Percentiles rank a stretch among this genome's conserved stretches.
phyloP scores from a whole-genome alignment of 176 grass and related monocot genomes.

The Poa pratensis region DNA sequence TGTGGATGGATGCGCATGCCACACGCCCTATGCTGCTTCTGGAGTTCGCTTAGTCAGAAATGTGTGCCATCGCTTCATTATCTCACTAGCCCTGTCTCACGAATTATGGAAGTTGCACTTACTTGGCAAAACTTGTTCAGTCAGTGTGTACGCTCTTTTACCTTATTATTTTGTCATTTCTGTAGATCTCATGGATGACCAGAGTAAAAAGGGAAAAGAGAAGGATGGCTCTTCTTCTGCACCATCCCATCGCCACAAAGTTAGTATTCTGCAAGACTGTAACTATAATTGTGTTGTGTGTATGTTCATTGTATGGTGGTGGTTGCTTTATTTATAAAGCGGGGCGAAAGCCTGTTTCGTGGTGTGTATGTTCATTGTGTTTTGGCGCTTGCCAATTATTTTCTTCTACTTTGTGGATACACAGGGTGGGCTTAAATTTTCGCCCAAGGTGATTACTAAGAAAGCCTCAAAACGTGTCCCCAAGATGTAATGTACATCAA shows the following conservation, averaged over 20 bases:
- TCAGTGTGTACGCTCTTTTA: neutral
- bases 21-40: neutral
- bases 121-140: neutral
- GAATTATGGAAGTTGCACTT: neutral
- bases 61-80: neutral
- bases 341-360: no score
- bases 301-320: neutral
- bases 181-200: slow-evolving; percentile 40
- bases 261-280: neutral
- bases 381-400: slow-evolving; percentile 19
- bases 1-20: neutral
- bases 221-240: slow-evolving; percentile 30
- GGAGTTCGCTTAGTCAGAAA: neutral
- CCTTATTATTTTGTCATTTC: neutral
- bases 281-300: neutral
- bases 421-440: slow-evolving; percentile 43
- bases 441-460: slow-evolving; percentile 35
- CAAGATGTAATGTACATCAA: slow-evolving; percentile 31
- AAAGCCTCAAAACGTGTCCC: slow-evolving; percentile 20
- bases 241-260: slow-evolving; percentile 15
- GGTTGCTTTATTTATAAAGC: no score
- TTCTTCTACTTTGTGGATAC: neutral
- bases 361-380: neutral
- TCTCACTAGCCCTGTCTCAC: neutral
- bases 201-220: slow-evolving; percentile 21